Percentiles rank a stretch among this genome's conserved stretches.
These are phyloP conservation scores for Xylaria venustula DNA, from an alignment of 495 filamentous ascomycete species.

Conservation along the genomic window DNA sequence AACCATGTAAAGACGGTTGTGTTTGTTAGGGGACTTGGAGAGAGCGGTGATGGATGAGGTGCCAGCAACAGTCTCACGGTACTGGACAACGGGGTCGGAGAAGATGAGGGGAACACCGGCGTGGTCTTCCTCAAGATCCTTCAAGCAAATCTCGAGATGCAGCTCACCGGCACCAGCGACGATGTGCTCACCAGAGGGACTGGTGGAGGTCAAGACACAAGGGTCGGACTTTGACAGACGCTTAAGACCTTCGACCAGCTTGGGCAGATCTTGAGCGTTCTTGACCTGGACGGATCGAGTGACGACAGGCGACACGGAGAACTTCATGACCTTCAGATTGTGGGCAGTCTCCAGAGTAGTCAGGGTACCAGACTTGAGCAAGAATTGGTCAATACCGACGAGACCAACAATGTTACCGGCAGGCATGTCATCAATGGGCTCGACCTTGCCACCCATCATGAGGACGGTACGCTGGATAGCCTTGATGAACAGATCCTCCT, in stretches of 20 bases:
- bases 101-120: constrained; percentile 95
- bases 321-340: constrained; percentile 99
- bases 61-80: constrained; percentile 89
- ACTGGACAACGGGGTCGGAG: constrained; percentile 94
- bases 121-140: constrained; percentile 99
- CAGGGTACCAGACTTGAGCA: constrained; percentile 99
- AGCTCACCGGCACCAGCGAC: constrained; percentile 99
- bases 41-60: constrained; percentile 91
- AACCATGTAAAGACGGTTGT: constrained; percentile 97
- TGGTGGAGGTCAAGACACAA: constrained; percentile 88
- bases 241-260: constrained; percentile 99
- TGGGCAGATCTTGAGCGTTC: constrained; percentile 99
- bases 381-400: constrained; percentile 99
- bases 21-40: constrained; percentile 99
- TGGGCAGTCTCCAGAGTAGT: constrained; percentile 96
- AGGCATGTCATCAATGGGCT: constrained; percentile 98
- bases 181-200: constrained; percentile 93
- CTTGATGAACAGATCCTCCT: constrained; percentile 99
- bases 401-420: constrained; percentile 99
- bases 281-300: constrained; percentile 99
- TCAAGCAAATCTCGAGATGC: constrained; percentile 99
- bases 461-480: constrained; percentile 99
- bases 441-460: constrained; percentile 99
- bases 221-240: constrained; percentile 99
- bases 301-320: constrained; percentile 99